Base-by-base conservation (phyloP, 2,329 filamentous ascomycete genomes). In the Pseudogymnoascus destructans region DNA sequence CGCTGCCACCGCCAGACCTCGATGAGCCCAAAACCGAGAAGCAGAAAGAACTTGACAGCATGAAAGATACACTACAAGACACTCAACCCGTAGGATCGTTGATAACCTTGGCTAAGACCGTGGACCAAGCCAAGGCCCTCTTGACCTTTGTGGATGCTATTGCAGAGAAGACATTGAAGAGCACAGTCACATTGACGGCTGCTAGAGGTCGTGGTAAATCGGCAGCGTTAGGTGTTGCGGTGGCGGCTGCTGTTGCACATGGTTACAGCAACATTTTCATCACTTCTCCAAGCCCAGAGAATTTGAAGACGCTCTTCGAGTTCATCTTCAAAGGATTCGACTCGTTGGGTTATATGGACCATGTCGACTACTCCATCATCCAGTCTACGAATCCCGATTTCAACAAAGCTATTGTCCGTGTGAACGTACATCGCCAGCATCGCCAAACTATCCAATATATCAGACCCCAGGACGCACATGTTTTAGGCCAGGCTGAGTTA, bases 261-360 rank as follows among this genome's bases (percentile, higher is more conserved):
- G 93, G 93, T 23, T 98, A 98, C 73, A 95, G 90, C 76, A 98
- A 98, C 71, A 95, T 98, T 67, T 98, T 98, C 73, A 95, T 98
- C 69, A 98, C 93, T 1, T 97, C 92, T 1, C 92, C 92, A 0
- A 96, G 89, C 61, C 93, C 93, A 0, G 95, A 98, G 73, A 98
- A 98, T 73, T 78, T 98, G 78, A 98, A 97, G 75, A 98, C 93
- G 0, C 77, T 98, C 6, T 98, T 98, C 69, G 91, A 98, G 67
- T 98, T 98, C 67, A 82, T 98, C 15, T 96, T 98, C 78, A 97
- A 96, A 71, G 93, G 91, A 0, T 98, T 98, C 66, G 93, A 98
- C 70, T 88, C 91, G 9, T 78, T 98, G 25, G 88, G 86, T 30
- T 98, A 98, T 68, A 82, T 90, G 63, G 93, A 98, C 66, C 93